Evolutionary conservation across 2,329 filamentous ascomycete genomes (phyloP).

Genomic region (Pseudogymnoascus sp.): DNA sequence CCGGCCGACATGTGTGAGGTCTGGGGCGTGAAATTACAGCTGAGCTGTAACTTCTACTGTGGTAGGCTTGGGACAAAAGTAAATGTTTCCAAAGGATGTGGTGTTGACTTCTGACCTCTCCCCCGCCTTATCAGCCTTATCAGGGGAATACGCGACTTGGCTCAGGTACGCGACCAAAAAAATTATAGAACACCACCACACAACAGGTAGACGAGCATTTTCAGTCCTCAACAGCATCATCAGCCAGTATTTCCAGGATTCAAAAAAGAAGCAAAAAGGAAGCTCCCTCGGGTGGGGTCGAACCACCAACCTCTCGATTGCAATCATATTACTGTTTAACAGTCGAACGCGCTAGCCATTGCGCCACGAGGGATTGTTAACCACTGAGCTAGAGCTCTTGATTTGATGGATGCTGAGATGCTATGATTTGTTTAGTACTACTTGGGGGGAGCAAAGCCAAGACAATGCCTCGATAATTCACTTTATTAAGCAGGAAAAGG

Average conservation of each 20-base stretch:
- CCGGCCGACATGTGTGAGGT: not conserved
- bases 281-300: slow-evolving; percentile 10
- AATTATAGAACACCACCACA: slow-evolving; percentile 1
- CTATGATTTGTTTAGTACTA: not conserved
- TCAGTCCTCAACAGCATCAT: not conserved
- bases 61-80: not conserved
- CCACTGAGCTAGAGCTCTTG: not conserved
- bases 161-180: slow-evolving; percentile 6
- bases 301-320: slow-evolving; percentile 12
- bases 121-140: slow-evolving; percentile 1
- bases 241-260: not conserved
- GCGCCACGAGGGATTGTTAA: slow-evolving; percentile 10
- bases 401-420: not conserved
- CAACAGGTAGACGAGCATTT: not conserved
- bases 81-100: not conserved
- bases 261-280: not conserved
- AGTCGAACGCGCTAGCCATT: slow-evolving; percentile 12
- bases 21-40: not conserved
- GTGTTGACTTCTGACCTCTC: not conserved
- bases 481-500: not conserved
- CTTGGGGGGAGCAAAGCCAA: not conserved
- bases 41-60: slow-evolving; percentile 1
- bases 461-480: not conserved
- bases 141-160: slow-evolving; percentile 1
- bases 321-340: slow-evolving; percentile 2